A percentile compares a stretch with the other conserved stretches of the same genome.
Conservation (phyloP, 495 filamentous ascomycete species). For the Annulohypoxylon stygium region DNA sequence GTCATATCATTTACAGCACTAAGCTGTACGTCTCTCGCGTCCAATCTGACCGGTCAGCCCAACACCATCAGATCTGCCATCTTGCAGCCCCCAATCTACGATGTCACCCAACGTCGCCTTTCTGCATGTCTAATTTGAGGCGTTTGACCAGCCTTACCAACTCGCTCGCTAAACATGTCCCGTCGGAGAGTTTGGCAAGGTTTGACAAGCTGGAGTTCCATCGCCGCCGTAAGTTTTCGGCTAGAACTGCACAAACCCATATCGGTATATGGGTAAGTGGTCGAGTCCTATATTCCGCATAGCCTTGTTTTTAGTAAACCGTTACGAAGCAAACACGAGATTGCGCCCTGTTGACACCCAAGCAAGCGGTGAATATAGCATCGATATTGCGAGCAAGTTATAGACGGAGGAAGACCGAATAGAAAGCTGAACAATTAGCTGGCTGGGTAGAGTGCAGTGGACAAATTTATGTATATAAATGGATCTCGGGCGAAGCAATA, state of each 20-base stretch:
- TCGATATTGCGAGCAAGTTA: constrained; percentile 10
- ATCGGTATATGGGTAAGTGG: constrained; percentile 7
- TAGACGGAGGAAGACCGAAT: not conserved
- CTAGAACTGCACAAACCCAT: constrained; percentile 11
- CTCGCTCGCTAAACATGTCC: constrained; percentile 3
- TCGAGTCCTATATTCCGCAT: constrained; percentile 9
- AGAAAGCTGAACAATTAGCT: not conserved
- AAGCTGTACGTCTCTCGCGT: constrained; percentile 7
- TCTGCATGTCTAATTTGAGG: constrained; percentile 25
- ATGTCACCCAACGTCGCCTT: constrained; percentile 38
- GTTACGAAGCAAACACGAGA: constrained; percentile 25
- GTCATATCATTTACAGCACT: constrained; percentile 22
- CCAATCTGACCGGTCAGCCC: constrained; percentile 34
- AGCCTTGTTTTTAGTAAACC: constrained; percentile 22
- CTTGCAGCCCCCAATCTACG: constrained; percentile 34
- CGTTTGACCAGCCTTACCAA: constrained; percentile 36
- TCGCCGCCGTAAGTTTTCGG: constrained; percentile 19
- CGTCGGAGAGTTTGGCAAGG: not conserved
- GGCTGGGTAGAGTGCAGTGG: not conserved
- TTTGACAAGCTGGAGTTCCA: not conserved
- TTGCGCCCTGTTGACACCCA: constrained; percentile 8
- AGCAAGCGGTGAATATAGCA: constrained; percentile 8
- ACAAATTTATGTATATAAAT: constrained; percentile 17
- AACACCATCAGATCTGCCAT: constrained; percentile 34
- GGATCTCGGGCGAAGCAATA: constrained; percentile 18